These are phyloP conservation scores for Aspergillus jensenii DNA, from an alignment of 2,329 filamentous ascomycete species.

Conservation along the genomic window DNA sequence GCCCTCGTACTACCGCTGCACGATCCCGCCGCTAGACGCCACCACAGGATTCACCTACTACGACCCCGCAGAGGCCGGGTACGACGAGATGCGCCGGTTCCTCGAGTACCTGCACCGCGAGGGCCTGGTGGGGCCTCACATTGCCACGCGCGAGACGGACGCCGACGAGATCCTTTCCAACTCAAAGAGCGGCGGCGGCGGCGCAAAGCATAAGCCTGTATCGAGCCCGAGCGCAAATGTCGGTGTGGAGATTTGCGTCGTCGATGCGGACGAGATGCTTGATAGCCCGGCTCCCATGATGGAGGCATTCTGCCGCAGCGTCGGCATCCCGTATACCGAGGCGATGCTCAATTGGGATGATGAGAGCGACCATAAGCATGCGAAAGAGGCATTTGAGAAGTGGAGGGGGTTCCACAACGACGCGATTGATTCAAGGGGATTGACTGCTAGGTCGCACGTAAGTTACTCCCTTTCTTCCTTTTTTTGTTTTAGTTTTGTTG, in stretches of 20 bases:
- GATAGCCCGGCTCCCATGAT: conserved; percentile 78
- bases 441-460: conserved; percentile 61
- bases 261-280: conserved; percentile 92
- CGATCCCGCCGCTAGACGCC: conserved; percentile 77
- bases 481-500: not conserved
- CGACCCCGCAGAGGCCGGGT: conserved; percentile 84
- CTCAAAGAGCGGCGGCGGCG: not conserved
- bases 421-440: conserved; percentile 75
- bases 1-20: conserved; percentile 93
- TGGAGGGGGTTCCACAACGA: conserved; percentile 98
- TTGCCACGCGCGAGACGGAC: conserved; percentile 48
- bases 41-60: conserved; percentile 85
- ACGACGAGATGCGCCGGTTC: conserved; percentile 78
- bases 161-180: conserved; percentile 29
- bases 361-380: conserved; percentile 67
- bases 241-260: conserved; percentile 69
- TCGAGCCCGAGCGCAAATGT: conserved; percentile 7
- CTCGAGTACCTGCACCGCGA: conserved; percentile 79
- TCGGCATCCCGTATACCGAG: conserved; percentile 72
- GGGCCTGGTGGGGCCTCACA: conserved; percentile 68
- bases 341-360: conserved; percentile 84
- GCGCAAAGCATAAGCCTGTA: conserved; percentile 20
- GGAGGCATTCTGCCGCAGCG: conserved; percentile 75
- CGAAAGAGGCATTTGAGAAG: conserved; percentile 81
- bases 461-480: conserved; percentile 18